These are phyloP conservation scores for Elaeagnus macrophylla DNA, from an alignment of 306 rosid species.

Conservation along the genomic window DNA sequence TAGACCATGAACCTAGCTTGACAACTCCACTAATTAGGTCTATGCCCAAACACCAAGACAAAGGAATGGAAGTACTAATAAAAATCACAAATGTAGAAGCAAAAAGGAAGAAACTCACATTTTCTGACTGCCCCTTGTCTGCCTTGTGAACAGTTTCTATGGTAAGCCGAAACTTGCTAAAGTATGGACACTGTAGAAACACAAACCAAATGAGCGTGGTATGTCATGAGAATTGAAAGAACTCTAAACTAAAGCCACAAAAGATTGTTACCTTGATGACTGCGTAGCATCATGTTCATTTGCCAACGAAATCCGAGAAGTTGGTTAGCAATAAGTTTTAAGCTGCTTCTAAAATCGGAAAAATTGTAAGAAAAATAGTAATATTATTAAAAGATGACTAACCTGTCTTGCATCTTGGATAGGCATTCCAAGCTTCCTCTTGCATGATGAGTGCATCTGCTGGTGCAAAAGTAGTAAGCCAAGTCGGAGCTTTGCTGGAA, in stretches of 20 bases:
- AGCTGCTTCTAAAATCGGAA: background rate
- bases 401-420: constrained; percentile 48
- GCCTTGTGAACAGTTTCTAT: constrained; percentile 32
- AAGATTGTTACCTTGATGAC: constrained; percentile 30
- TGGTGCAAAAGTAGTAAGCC: constrained; percentile 41
- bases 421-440: constrained; percentile 50
- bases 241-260: constrained; percentile 2
- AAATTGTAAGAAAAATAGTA: background rate
- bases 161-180: constrained; percentile 32
- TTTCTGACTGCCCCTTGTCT: constrained; percentile 36
- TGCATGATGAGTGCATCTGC: constrained; percentile 37
- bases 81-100: background rate
- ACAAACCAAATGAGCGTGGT: constrained; percentile 5
- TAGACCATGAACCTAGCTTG: constrained; percentile 36
- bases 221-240: background rate
- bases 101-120: constrained; percentile 21
- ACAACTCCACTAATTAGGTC: constrained; percentile 1
- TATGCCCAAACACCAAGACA: background rate
- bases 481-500: constrained; percentile 41
- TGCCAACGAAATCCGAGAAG: constrained; percentile 9
- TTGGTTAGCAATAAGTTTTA: constrained; percentile 5
- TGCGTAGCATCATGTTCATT: constrained; percentile 13
- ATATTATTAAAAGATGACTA: constrained; percentile 2
- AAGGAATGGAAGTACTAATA: background rate
- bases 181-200: constrained; percentile 39